Base-by-base conservation (phyloP, 441 rosid genomes). In the Breynia disticha region DNA sequence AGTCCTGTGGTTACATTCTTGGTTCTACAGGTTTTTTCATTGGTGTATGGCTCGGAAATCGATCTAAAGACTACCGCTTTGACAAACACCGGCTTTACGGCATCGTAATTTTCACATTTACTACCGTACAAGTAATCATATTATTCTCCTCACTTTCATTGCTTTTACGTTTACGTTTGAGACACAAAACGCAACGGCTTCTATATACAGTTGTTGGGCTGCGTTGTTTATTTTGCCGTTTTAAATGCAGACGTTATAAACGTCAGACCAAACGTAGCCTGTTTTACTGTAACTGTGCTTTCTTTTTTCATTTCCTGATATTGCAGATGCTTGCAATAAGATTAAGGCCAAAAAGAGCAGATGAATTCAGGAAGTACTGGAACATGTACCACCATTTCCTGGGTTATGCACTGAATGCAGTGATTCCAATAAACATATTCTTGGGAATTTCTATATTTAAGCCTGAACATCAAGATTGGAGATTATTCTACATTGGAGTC, bases 351-450 rank as follows among this genome's bases (percentile, higher is more conserved):
- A 45, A n/a, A 4, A 2, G 1, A 0, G 49, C 1, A 1, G 83
- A 79, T 0, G 71, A 67, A 21, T 73, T 71, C 42, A 67, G 75
- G 20, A 77, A 72, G 61, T 69, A 71, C 55, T 82, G 88, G 88
- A 68, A 77, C 60, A 66, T 82, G 51, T 79, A 82, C 54, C 88
- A 82, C 42, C 82, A 77, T 67, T 67, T 69, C 38, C 56, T 75
- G 35, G 88, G 88, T 7, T 82, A 73, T 48, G 54, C 67, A 17
- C 43, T 82, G 66, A 66, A 69, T 21, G 70, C 52, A 4, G 59
- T 73, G 50, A 73, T 79, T 55, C 51, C 71, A 11, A 51, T 71
- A 16, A 75, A 82, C 63, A 79, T 79, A 17, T 79, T 75, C 35
- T 49, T 57, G 7, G 84, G 88, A n/a, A 79, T 75, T 21, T 50